Percentiles rank a stretch among this genome's conserved stretches.
Conservation (phyloP, 768 basidiomycete genomes). For the Cystofilobasidium ferigula region DNA sequence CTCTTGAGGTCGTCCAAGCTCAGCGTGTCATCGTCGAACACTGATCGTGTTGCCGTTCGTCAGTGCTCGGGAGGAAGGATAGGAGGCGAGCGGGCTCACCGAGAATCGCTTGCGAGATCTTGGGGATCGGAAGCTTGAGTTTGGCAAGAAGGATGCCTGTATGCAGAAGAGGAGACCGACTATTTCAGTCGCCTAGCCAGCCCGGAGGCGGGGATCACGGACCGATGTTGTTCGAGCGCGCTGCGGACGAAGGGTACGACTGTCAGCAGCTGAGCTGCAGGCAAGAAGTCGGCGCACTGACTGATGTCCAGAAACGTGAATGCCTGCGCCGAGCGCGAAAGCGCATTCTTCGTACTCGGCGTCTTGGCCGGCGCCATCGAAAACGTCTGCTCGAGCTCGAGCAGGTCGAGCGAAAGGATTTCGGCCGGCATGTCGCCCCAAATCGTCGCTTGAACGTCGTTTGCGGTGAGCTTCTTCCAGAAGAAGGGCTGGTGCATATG, state of each 20-base stretch:
- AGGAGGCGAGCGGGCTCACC: too few relatives aligned
- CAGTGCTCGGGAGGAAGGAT: too few relatives aligned
- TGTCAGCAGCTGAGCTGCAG: too few relatives aligned
- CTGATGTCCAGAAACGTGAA: conserved; percentile 54
- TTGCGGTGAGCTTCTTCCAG: conserved; percentile 65
- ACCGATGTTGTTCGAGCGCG: conserved; percentile 75
- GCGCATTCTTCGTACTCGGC: conserved; percentile 51
- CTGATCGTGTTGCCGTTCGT: too few relatives aligned
- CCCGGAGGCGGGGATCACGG: too few relatives aligned
- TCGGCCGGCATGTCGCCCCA: conserved; percentile 53
- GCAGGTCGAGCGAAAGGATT: conserved; percentile 46
- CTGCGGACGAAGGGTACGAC: too few relatives aligned
- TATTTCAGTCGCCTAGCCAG: too few relatives aligned
- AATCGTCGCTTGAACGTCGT: conserved; percentile 47
- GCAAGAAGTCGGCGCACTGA: conserved; percentile 26
- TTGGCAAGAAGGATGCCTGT: conserved; percentile 75
- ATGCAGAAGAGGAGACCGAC: too few relatives aligned
- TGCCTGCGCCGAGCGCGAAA: neutral
- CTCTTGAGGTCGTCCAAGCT: conserved; percentile 65
- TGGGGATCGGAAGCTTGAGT: conserved; percentile 54
- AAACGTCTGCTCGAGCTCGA: conserved; percentile 66
- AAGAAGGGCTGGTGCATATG: conserved; percentile 56
- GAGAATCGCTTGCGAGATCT: conserved; percentile 61
- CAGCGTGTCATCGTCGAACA: conserved; percentile 57
- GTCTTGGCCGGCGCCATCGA: conserved; percentile 42